These are phyloP conservation scores for Barbarea vulgaris DNA, from an alignment of 345 rosid species.

Conservation along the genomic window DNA sequence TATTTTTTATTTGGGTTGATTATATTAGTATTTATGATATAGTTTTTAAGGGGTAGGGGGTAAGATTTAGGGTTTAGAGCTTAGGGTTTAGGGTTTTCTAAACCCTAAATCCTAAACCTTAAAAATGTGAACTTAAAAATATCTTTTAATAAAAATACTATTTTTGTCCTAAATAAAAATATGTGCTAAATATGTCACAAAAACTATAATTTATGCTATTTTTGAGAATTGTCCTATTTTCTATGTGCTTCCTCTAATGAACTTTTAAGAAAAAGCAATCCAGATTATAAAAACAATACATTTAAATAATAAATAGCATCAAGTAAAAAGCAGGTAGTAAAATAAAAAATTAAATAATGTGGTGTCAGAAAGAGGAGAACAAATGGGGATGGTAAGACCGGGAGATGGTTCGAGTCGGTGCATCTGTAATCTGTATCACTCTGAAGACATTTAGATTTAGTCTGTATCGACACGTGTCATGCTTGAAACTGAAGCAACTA, in stretches of 20 bases:
- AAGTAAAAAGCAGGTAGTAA: not conserved
- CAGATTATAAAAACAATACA: not conserved
- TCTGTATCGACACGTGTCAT: slow-evolving; percentile 25
- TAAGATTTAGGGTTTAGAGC: too few relatives aligned
- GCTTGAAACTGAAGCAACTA: slow-evolving; percentile 26
- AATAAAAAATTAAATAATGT: not conserved
- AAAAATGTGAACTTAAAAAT: too few relatives aligned
- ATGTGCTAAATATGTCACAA: too few relatives aligned
- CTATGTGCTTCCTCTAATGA: not conserved
- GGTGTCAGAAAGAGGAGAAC: slow-evolving; percentile 4
- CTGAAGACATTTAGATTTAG: not conserved
- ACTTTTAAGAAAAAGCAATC: not conserved
- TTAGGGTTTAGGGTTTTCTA: too few relatives aligned
- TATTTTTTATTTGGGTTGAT: too few relatives aligned
- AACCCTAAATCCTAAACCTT: too few relatives aligned
- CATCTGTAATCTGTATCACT: slow-evolving; percentile 33
- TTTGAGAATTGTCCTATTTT: too few relatives aligned
- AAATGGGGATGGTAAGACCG: slow-evolving; percentile 6
- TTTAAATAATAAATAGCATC: not conserved
- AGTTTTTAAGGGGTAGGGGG: too few relatives aligned
- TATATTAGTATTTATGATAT: too few relatives aligned
- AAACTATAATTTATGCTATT: too few relatives aligned
- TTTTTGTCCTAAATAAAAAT: too few relatives aligned
- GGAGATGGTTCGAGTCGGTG: slow-evolving; percentile 30
- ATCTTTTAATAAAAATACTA: too few relatives aligned